These are phyloP conservation scores for Clausena lansium DNA, from an alignment of 345 rosid genomes.

Conservation along the genomic window DNA sequence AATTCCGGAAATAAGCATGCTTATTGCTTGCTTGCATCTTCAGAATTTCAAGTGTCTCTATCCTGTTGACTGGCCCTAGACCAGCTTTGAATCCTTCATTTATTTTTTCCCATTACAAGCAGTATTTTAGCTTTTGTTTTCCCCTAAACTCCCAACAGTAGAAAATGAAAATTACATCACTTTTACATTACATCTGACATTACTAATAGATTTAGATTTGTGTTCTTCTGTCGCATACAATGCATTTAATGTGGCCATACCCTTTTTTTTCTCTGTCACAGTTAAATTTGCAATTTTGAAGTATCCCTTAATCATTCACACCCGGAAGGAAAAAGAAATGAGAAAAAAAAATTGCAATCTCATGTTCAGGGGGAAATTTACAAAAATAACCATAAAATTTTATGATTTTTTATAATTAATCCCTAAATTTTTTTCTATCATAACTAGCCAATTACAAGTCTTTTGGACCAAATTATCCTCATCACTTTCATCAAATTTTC, in stretches of 20 bases:
- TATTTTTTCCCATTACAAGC: neutral
- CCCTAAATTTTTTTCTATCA: no score
- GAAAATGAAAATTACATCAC: neutral
- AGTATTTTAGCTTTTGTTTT: neutral
- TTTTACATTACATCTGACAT: neutral
- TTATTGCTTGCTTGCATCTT: neutral
- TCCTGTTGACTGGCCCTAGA: slow-evolving; percentile 5
- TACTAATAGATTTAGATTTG: neutral
- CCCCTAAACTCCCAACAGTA: neutral
- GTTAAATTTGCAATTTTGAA: neutral
- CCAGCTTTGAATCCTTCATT: neutral
- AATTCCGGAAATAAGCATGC: neutral
- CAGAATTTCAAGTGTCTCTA: neutral
- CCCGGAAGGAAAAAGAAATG: no score
- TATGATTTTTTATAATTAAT: no score
- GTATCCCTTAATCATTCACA: neutral
- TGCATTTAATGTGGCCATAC: neutral
- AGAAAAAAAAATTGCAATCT: no score
- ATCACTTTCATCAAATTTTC: no score
- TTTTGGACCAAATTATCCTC: no score
- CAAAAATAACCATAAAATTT: no score
- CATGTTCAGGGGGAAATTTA: no score
- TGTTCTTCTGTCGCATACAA: neutral
- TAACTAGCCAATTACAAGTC: no score
- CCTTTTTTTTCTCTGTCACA: neutral